Percentiles rank a stretch among this genome's conserved stretches.
Conservation (phyloP, 2,329 filamentous ascomycete genomes). For the Diaporthe eres region DNA sequence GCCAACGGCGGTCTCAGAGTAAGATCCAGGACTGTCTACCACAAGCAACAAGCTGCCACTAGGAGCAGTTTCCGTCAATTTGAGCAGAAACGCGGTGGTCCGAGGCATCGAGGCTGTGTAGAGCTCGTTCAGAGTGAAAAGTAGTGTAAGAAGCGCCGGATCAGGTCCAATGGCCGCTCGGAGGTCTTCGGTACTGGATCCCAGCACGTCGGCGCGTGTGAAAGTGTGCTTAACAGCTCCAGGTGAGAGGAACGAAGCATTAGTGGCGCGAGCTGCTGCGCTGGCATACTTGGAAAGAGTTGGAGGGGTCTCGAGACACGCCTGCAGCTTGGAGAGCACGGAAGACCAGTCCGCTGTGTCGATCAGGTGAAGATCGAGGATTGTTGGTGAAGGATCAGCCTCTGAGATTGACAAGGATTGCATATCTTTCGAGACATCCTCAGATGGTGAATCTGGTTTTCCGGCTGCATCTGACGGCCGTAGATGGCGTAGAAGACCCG, state of each 20-base stretch:
- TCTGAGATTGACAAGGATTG: constrained; percentile 19
- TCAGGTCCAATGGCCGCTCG: constrained; percentile 33
- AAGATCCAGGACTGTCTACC: constrained; percentile 38
- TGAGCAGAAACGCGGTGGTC: constrained; percentile 38
- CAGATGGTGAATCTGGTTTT: not conserved
- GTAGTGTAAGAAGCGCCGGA: constrained; percentile 33
- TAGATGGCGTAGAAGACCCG: constrained; percentile 55
- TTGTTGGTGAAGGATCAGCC: not conserved
- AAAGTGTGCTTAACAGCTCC: constrained; percentile 29
- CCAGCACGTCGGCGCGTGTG: constrained; percentile 34
- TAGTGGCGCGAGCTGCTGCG: constrained; percentile 39
- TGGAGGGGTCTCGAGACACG: constrained; percentile 37
- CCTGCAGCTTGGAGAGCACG: constrained; percentile 38
- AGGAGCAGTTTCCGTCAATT: constrained; percentile 31
- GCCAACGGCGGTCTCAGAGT: constrained; percentile 5
- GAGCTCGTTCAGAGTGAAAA: constrained; percentile 43
- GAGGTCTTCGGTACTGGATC: constrained; percentile 29
- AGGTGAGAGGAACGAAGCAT: constrained; percentile 37
- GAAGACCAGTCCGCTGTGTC: constrained; percentile 40
- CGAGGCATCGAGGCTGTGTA: constrained; percentile 39
- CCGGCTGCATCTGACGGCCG: constrained; percentile 8
- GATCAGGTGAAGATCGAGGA: constrained; percentile 35
- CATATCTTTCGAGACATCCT: not conserved
- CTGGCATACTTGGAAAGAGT: constrained; percentile 43
- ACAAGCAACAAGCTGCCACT: constrained; percentile 40